These are phyloP conservation scores for Trichoderma citrinoviride DNA, from an alignment of 2,329 filamentous ascomycete genomes.

Conservation along the genomic window DNA sequence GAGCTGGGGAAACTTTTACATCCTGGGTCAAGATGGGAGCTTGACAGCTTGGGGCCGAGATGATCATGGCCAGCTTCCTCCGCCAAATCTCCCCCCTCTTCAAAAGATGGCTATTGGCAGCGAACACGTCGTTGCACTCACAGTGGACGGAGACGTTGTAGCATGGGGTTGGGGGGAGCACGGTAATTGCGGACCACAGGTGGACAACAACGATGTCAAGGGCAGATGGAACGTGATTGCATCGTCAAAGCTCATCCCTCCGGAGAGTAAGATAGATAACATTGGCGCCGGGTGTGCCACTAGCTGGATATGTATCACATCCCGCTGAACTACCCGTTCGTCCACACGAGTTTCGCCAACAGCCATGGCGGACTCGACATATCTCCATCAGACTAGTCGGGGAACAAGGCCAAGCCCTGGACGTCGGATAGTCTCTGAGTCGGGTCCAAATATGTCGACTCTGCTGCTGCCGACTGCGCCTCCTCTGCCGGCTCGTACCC, in stretches of 20 bases:
- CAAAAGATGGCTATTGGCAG: slow-evolving; percentile 75
- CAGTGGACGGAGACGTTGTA: slow-evolving; percentile 63
- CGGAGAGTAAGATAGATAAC: slow-evolving; percentile 51
- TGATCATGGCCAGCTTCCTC: slow-evolving; percentile 78
- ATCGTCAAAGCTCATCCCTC: slow-evolving; percentile 53
- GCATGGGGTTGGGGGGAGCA: slow-evolving; percentile 98
- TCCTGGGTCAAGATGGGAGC: slow-evolving; percentile 59
- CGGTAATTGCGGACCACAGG: slow-evolving; percentile 82
- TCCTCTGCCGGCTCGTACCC: slow-evolving; percentile 26
- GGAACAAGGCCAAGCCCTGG: slow-evolving; percentile 45
- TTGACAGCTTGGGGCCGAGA: slow-evolving; percentile 77
- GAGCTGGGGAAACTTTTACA: slow-evolving; percentile 79
- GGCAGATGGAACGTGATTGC: slow-evolving; percentile 67
- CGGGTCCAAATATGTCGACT: slow-evolving; percentile 55
- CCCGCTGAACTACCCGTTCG: slow-evolving; percentile 11
- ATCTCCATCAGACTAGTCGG: slow-evolving; percentile 30
- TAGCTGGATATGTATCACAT: slow-evolving; percentile 66
- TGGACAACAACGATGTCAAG: slow-evolving; percentile 64
- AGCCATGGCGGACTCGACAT: background rate
- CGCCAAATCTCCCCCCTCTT: slow-evolving; percentile 57
- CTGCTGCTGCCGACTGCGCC: slow-evolving; percentile 25
- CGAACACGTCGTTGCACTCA: slow-evolving; percentile 79
- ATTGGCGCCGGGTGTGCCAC: slow-evolving; percentile 89
- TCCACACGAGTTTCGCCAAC: background rate
- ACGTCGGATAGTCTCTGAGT: slow-evolving; percentile 73